Evolutionary conservation across 2,329 filamentous ascomycete genomes (phyloP).

Genomic region (Dothidotthia symphoricarpi): DNA sequence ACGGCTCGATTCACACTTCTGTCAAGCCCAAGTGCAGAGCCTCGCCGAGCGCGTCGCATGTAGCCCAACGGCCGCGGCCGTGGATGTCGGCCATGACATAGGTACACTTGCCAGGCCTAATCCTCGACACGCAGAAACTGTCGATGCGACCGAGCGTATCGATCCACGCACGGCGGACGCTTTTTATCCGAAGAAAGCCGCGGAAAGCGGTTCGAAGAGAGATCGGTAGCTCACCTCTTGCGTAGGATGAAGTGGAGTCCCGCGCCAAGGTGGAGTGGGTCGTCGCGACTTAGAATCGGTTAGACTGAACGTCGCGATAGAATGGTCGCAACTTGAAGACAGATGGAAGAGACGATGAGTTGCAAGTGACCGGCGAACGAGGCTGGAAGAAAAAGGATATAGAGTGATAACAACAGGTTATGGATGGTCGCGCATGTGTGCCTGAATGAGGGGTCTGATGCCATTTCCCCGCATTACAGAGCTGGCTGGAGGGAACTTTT

Average conservation of each 20-base stretch:
- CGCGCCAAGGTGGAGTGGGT: conserved; percentile 6
- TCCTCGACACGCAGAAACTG: conserved; percentile 2
- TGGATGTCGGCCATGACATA: conserved; percentile 26
- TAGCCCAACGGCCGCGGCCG: conserved; percentile 26
- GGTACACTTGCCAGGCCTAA: conserved; percentile 9
- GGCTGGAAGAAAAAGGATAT: conserved; percentile 14
- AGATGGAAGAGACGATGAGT: not conserved
- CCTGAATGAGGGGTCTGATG: conserved; percentile 24
- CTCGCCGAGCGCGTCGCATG: conserved; percentile 9
- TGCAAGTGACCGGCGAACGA: conserved; percentile 6
- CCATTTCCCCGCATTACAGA: conserved; percentile 26
- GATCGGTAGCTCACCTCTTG: conserved; percentile 15
- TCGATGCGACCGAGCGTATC: conserved; percentile 1
- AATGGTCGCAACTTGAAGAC: conserved; percentile 2
- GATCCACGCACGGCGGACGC: conserved; percentile 8
- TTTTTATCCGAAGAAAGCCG: conserved; percentile 19
- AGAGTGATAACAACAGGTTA: conserved; percentile 6
- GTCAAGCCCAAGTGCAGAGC: conserved; percentile 10
- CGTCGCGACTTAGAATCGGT: conserved; percentile 6
- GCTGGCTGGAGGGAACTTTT: conserved; percentile 12
- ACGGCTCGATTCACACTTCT: conserved; percentile 7
- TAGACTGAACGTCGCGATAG: conserved; percentile 3
- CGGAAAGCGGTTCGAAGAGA: conserved; percentile 5
- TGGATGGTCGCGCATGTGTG: conserved; percentile 16
- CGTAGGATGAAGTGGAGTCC: conserved; percentile 5